Conservation (phyloP, 805 yeast species). For the Schwanniomyces occidentalis region DNA sequence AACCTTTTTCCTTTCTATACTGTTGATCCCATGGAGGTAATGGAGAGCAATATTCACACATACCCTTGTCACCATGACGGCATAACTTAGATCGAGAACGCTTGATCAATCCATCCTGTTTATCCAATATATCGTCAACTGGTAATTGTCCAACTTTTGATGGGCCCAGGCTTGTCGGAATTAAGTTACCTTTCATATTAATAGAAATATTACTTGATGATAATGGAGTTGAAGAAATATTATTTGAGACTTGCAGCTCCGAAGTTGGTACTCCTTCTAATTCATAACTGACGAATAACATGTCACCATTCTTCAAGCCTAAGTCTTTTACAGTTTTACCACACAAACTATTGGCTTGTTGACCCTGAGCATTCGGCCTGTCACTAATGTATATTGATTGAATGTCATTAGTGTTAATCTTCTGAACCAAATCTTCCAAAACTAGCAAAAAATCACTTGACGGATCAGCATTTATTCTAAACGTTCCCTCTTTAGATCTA, state of each 20-base stretch:
- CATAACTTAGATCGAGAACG: conserved; percentile 67
- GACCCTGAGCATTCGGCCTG: conserved; percentile 46
- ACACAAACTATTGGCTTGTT: conserved; percentile 34
- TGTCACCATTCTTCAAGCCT: conserved; percentile 58
- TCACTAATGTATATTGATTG: conserved; percentile 41
- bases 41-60: conserved; percentile 98
- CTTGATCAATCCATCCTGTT: conserved; percentile 68
- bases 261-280: conserved; percentile 1
- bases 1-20: conserved; percentile 70
- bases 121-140: conserved; percentile 67
- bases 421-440: conserved; percentile 37
- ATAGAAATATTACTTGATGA: not conserved
- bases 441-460: conserved; percentile 45
- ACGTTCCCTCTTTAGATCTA: conserved; percentile 81
- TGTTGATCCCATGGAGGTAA: conserved; percentile 90
- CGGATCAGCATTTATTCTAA: conserved; percentile 58
- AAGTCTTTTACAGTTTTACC: conserved; percentile 42
- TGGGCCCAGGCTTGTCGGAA: conserved; percentile 5
- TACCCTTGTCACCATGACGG: conserved; percentile 87
- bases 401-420: conserved; percentile 20
- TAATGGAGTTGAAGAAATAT: not conserved
- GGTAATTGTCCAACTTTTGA: conserved; percentile 50
- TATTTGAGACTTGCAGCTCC: not conserved
- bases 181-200: not conserved
- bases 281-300: conserved; percentile 49